Conservation (phyloP, 2,329 filamentous ascomycete genomes). For the Cryphonectria naterciae region DNA sequence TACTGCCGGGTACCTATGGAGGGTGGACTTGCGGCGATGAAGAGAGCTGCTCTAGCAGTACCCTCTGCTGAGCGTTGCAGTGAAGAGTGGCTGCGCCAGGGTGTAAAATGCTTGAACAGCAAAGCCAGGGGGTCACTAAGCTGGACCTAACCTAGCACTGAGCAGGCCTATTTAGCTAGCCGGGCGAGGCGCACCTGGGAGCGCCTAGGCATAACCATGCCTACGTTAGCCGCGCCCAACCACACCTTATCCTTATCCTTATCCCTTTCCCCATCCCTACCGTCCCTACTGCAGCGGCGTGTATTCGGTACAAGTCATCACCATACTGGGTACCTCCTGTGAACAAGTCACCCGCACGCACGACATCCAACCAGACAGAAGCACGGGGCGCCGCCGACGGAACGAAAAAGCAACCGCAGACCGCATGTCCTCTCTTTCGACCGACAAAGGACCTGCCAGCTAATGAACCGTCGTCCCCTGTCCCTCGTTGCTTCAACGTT, state of each 20-base stretch:
- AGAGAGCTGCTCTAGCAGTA: too few species aligned
- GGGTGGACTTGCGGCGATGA: background rate
- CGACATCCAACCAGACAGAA: background rate
- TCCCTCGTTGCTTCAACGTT: background rate
- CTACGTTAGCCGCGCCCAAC: slow-evolving; percentile 1
- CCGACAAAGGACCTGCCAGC: background rate
- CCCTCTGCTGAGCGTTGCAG: too few species aligned
- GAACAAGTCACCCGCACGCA: background rate
- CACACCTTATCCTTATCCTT: slow-evolving; percentile 6
- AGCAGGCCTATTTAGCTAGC: background rate
- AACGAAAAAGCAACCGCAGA: background rate
- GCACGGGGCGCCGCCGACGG: background rate
- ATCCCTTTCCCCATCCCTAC: background rate
- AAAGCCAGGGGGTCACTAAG: background rate
- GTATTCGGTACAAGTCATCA: background rate
- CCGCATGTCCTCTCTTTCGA: background rate
- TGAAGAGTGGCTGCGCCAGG: too few species aligned
- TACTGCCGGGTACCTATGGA: background rate
- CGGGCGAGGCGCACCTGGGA: background rate
- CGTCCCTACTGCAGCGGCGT: background rate
- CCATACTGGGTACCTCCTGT: background rate
- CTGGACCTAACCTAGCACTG: background rate
- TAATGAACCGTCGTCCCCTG: background rate
- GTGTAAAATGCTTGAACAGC: too few species aligned
- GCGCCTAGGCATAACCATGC: background rate